These are phyloP conservation scores for Theobroma cacao DNA, from an alignment of 345 rosid genomes.

Conservation along the genomic window DNA sequence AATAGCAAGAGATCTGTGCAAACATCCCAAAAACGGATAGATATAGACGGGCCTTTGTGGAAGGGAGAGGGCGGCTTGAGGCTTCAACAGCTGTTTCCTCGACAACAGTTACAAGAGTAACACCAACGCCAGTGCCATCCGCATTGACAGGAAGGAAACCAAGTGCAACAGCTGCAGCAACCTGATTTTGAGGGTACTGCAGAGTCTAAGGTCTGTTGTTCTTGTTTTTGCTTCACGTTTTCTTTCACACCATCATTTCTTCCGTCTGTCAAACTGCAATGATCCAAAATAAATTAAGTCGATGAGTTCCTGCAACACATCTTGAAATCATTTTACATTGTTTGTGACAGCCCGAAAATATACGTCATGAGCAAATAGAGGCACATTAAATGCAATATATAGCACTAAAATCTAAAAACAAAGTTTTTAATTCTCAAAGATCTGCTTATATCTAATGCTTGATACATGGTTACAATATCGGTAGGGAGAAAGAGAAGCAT, in stretches of 20 bases:
- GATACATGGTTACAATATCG: slow-evolving; percentile 1
- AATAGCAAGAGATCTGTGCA: not conserved
- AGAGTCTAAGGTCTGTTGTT: slow-evolving; percentile 5
- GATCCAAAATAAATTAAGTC: slow-evolving; percentile 3
- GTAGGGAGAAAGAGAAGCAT: slow-evolving; percentile 24
- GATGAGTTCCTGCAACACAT: not conserved
- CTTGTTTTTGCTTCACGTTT: slow-evolving; percentile 19
- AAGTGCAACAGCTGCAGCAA: slow-evolving; percentile 25
- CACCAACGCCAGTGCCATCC: slow-evolving; percentile 17
- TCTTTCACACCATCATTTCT: slow-evolving; percentile 13
- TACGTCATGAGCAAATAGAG: not conserved
- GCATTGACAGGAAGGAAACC: slow-evolving; percentile 32
- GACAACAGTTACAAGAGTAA: not conserved
- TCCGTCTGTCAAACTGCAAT: slow-evolving; percentile 37
- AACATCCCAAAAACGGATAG: not conserved
- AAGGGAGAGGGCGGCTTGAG: not conserved
- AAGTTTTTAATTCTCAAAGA: not conserved
- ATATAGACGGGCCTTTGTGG: not conserved
- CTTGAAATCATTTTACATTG: not conserved
- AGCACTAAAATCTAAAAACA: not conserved
- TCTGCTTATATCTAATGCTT: not conserved
- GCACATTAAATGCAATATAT: not conserved
- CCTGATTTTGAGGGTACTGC: slow-evolving; percentile 15
- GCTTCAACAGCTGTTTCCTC: not conserved
- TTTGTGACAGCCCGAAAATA: not conserved